Evolutionary conservation across 768 basidiomycete genomes (phyloP), one percentile per base, ranked within the genome.

Genomic region (Termitomyces sp.): DNA sequence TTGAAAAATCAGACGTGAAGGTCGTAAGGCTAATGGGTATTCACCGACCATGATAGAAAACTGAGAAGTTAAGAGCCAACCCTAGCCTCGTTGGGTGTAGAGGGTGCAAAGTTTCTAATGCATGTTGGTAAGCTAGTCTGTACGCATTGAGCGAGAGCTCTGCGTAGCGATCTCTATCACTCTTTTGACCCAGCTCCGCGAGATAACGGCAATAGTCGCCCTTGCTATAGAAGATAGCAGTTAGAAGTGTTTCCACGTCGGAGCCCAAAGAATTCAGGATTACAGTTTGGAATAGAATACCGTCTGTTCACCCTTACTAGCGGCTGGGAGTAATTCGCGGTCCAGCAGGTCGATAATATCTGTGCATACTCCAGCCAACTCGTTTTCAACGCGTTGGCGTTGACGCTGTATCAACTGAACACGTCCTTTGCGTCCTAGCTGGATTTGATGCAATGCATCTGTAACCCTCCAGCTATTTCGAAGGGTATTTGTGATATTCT

Each of bases 151-250:
- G 82, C 20, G 92, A 92, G 58, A 84, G 78, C 64, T 87, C 84
- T 36, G 87, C 88, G 60, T 83, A 86, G 65, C 75, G 76, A 64
- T 85, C 81, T 63, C 88, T 83, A 58, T 87, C 83, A 62, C 84
- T 78, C 62, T 84, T 82, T 26, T 82, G 84, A 18, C 90, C 86
- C 68, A 92, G 89, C 73, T 94, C 92, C 49, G 91, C 90, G 54
- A 93, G 82, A 74, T 94, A 94, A 62, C 92, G 88, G 76, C 90
- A 91, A 75, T 94, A 94, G 70, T 94, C 92, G 57, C 91, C 92
- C 60, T 70, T 73, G 67, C 69, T 71, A 51, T 22, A 35, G 26
- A 54, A 54, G 26, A n/a, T 60, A 60, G 20, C 36, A 40, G 35
- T 18, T 20, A n/a, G 18, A 16, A 13, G 20, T 16, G 8, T n/a